Conservation (phyloP, 441 rosid species). For the Jatropha multifida region DNA sequence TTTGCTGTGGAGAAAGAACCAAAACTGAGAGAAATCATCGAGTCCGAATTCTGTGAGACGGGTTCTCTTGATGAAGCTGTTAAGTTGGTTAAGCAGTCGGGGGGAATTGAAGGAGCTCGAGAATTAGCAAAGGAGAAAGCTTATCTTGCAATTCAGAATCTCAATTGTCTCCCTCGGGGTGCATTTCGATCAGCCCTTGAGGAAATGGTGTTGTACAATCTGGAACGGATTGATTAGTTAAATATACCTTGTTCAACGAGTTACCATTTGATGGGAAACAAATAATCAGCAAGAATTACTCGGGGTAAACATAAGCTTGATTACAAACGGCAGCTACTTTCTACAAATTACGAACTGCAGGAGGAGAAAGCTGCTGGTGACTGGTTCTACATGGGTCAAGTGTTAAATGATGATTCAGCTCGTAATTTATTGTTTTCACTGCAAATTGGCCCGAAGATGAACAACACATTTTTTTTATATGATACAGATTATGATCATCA, state of each 20-base stretch:
- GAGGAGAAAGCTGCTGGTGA: conserved; percentile 15
- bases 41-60: conserved; percentile 77
- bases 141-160: conserved; percentile 59
- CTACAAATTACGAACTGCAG: not conserved
- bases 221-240: conserved; percentile 70
- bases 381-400: conserved; percentile 27
- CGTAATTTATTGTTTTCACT: conserved; percentile 8
- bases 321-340: not conserved
- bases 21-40: conserved; percentile 80
- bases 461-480: not conserved
- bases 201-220: conserved; percentile 82
- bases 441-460: not conserved
- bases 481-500: not conserved
- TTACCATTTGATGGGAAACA: not conserved
- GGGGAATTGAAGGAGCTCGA: conserved; percentile 73
- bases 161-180: conserved; percentile 62
- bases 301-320: not conserved
- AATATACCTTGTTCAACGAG: not conserved
- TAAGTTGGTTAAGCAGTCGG: conserved; percentile 52
- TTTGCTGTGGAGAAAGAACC: conserved; percentile 75
- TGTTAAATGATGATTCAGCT: conserved; percentile 33
- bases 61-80: conserved; percentile 81
- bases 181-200: conserved; percentile 60
- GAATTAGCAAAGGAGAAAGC: conserved; percentile 82
- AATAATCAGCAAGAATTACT: not conserved